These are phyloP conservation scores for Phytophthora quininea DNA, from an alignment of 352 stramenopile species.

Conservation along the genomic window DNA sequence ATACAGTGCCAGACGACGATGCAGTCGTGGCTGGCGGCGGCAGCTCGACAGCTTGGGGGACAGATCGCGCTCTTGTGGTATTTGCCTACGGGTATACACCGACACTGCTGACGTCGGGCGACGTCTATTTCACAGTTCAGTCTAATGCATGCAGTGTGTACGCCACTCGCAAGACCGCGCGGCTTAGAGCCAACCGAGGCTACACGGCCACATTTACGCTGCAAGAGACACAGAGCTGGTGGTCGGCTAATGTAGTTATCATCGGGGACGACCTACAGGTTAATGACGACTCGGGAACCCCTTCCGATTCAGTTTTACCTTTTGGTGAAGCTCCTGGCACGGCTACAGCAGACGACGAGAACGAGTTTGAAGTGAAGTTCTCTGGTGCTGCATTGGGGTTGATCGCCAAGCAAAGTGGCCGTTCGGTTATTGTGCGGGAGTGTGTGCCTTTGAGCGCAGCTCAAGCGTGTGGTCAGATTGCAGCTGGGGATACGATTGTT, in stretches of 20 bases:
- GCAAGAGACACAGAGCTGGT: constrained; percentile 83
- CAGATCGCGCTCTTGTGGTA: constrained; percentile 72
- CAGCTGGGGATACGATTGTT: constrained; percentile 69
- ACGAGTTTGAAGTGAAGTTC: constrained; percentile 85
- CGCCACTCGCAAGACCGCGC: constrained; percentile 78
- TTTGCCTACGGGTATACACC: constrained; percentile 89
- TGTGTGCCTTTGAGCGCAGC: constrained; percentile 65
- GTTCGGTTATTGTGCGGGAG: constrained; percentile 73
- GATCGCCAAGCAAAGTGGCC: constrained; percentile 70
- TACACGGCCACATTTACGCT: constrained; percentile 87
- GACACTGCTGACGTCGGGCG: constrained; percentile 79
- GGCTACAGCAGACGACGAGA: constrained; percentile 12
- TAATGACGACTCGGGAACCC: constrained; percentile 27
- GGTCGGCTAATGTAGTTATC: constrained; percentile 81
- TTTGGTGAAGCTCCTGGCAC: constrained; percentile 31
- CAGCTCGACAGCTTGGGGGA: constrained; percentile 49
- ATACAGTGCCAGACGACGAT: constrained; percentile 15
- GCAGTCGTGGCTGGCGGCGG: constrained; percentile 15
- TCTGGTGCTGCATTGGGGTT: constrained; percentile 59
- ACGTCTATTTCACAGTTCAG: constrained; percentile 85
- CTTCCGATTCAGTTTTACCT: constrained; percentile 26
- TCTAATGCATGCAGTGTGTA: constrained; percentile 87
- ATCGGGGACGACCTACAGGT: constrained; percentile 79
- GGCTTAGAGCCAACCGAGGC: constrained; percentile 73
- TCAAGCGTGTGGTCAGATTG: constrained; percentile 57